Base-by-base conservation (phyloP, 345 rosid genomes). In the Noccaea caerulescens region DNA sequence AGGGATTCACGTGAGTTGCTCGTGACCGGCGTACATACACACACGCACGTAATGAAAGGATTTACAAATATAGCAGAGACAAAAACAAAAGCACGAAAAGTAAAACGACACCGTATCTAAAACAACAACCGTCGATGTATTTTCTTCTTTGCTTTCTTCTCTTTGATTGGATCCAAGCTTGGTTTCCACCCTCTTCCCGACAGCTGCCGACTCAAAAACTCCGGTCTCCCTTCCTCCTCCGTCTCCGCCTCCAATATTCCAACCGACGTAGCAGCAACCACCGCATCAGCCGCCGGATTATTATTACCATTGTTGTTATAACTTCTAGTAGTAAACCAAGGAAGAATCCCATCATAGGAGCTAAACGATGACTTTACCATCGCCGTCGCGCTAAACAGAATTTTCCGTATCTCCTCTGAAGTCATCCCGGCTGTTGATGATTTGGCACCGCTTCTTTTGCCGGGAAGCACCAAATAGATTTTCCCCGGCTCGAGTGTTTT, bases 101-200 rank as follows among this genome's bases (percentile, higher is more conserved):
- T 2, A 0, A 62, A 54, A 61, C 65, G 54, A 64, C 63, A 2
- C 1, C 63, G 25, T 76, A 33, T 42, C 66, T 60, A 87, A 58
- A 81, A 77, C 81, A 83, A 69, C 79, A 84, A 73, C 84, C 84
- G 76, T 70, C 78, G 78, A 53, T 68, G 41, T 0, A 79, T 64
- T 82, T 77, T 88, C 57, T 69, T 84, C 79, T 79, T 71, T 34
- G 74, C 50, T 61, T 82, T 84, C 81, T 80, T 91, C 87, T 91
- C 97, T 36, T 60, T 76, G 9, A 91, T 91, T 0, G 97, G 86
- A 52, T 86, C 92, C 81, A 91, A 63, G 69, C 87, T 86, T 23
- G 94, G 97, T 76, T 77, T 91, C 97, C 97, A 91, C n/a, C 88
- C 86, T 77, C 80, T 90, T 18, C 94, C 92, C 7, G 90, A 86